A percentile compares a stretch with the other conserved stretches of the same genome.
Evolutionary conservation across 1,284 basidiomycete genomes (phyloP).

Genomic region (Peniophora sp.): DNA sequence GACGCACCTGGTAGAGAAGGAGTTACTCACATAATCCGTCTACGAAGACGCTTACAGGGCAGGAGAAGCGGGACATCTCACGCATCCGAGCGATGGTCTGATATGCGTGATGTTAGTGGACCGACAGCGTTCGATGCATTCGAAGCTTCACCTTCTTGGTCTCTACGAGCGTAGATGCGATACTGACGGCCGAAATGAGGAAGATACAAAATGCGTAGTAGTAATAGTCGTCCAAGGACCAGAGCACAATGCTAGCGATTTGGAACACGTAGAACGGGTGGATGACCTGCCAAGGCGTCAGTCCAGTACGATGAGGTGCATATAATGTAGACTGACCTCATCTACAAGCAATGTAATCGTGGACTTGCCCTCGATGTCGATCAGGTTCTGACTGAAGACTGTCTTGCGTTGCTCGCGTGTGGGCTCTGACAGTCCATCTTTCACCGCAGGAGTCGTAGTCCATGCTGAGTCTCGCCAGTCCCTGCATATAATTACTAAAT

Average conservation of each 20-base stretch:
- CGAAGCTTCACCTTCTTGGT: conserved; percentile 86
- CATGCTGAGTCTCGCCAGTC: conserved; percentile 90
- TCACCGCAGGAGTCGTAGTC: conserved; percentile 56
- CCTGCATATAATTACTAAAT: conserved; percentile 31
- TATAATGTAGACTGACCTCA: conserved; percentile 50
- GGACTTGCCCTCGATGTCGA: conserved; percentile 89
- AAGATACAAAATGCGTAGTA: conserved; percentile 98
- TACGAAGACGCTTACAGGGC: conserved; percentile 67
- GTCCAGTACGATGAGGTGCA: no score
- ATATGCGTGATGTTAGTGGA: not conserved
- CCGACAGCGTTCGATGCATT: conserved; percentile 7
- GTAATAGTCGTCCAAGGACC: conserved; percentile 93
- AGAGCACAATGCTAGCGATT: conserved; percentile 90
- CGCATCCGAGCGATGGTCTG: conserved; percentile 92
- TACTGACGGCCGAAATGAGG: conserved; percentile 83
- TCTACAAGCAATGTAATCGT: conserved; percentile 80
- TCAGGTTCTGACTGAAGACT: conserved; percentile 83
- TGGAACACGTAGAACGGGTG: conserved; percentile 99
- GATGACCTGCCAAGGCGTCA: conserved; percentile 49
- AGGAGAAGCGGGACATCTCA: conserved; percentile 92
- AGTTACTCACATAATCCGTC: conserved; percentile 63
- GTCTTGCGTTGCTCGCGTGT: conserved; percentile 59
- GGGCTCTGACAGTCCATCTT: conserved; percentile 49
- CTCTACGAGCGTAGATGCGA: conserved; percentile 84
- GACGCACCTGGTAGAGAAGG: not conserved